Evolutionary conservation across 805 yeast species (phyloP).

Genomic region (Metschnikowia reukaufii): DNA sequence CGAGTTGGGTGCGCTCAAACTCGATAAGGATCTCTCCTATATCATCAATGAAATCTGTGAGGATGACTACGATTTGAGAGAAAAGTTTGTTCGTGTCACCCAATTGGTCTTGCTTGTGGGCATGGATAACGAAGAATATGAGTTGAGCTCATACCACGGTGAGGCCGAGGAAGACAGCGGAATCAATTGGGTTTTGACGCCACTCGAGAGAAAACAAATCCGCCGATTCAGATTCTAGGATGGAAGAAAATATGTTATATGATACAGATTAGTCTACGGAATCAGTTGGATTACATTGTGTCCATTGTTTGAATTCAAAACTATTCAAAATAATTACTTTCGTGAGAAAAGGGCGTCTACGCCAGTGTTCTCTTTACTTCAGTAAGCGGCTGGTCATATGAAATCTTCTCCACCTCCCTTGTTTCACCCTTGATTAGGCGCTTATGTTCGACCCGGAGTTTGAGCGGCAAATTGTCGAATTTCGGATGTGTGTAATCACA

Average conservation of each 20-base stretch:
- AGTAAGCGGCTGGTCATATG: constrained; percentile 22
- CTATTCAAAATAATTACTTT: constrained; percentile 1
- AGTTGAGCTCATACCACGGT: constrained; percentile 30
- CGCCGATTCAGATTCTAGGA: constrained; percentile 52
- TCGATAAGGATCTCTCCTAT: constrained; percentile 78
- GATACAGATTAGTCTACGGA: too few species aligned
- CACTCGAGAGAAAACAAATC: constrained; percentile 67
- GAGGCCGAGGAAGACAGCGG: constrained; percentile 31
- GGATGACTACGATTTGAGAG: constrained; percentile 70
- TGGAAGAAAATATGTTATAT: too few species aligned
- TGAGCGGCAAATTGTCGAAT: constrained; percentile 52
- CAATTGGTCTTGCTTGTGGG: constrained; percentile 83
- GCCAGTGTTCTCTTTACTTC: constrained; percentile 15
- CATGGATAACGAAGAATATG: constrained; percentile 64
- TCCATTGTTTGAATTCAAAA: background rate
- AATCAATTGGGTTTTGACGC: constrained; percentile 72
- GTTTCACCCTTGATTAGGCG: constrained; percentile 21
- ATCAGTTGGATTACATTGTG: background rate
- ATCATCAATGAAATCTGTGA: constrained; percentile 74
- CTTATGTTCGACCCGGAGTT: constrained; percentile 20
- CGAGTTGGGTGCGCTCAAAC: constrained; percentile 76
- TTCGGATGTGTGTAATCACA: constrained; percentile 85
- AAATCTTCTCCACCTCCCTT: constrained; percentile 21
- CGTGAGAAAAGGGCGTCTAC: background rate
- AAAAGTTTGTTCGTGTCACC: constrained; percentile 74